Conservation (phyloP, 192 early-diverging fungal genomes). For the Chytriomyces sp. region DNA sequence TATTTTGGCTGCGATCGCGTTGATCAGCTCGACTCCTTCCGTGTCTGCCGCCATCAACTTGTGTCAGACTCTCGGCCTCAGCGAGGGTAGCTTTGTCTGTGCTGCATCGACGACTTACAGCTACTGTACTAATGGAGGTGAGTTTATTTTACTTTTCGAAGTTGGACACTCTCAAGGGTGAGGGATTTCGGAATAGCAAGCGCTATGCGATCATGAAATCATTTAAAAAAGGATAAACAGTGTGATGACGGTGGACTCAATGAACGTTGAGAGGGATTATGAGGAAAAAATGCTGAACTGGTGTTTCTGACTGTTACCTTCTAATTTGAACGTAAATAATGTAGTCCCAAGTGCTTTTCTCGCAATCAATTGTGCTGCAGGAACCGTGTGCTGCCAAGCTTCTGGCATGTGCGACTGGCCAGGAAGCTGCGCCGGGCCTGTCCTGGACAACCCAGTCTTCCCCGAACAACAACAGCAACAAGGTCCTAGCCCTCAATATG, state of each 20-base stretch:
- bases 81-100: slow-evolving; percentile 12
- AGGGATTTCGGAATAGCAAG: too few species aligned
- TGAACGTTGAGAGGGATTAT: too few species aligned
- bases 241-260: too few species aligned
- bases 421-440: too few species aligned
- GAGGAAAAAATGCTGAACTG: neutral
- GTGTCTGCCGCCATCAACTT: neutral
- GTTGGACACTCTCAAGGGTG: neutral
- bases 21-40: neutral
- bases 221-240: too few species aligned
- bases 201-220: too few species aligned
- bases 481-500: too few species aligned
- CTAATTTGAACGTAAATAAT: neutral
- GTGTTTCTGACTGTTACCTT: neutral
- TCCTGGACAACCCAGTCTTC: too few species aligned
- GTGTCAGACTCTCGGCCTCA: neutral
- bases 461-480: too few species aligned
- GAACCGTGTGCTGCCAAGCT: slow-evolving; percentile 2
- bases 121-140: slow-evolving; percentile 8
- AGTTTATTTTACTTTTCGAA: neutral
- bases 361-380: neutral
- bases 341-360: too few species aligned
- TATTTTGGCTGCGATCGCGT: neutral
- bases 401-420: slow-evolving; percentile 1
- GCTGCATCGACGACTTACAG: neutral